phyloP scores from a whole-genome alignment of 495 filamentous ascomycete genomes.

The Penicillium crystallinum region DNA sequence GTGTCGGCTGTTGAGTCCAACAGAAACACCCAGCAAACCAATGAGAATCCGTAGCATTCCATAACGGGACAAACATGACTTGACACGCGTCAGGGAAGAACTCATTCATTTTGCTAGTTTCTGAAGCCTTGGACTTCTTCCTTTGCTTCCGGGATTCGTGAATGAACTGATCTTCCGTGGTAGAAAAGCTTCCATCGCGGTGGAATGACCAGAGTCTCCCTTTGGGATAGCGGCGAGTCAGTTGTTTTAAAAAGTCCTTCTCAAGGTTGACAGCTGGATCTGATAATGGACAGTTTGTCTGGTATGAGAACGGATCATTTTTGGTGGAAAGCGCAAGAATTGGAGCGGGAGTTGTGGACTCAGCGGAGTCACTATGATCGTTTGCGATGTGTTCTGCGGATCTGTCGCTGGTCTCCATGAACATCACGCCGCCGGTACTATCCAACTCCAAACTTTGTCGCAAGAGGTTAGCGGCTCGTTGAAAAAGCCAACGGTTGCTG shows the following conservation, averaged over 20 bases:
- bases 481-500: constrained; percentile 30
- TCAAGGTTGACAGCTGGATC: constrained; percentile 19
- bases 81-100: constrained; percentile 24
- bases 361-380: constrained; percentile 1
- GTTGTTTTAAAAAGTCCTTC: constrained; percentile 31
- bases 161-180: constrained; percentile 15
- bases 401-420: constrained; percentile 23
- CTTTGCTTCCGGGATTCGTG: constrained; percentile 12
- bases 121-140: constrained; percentile 19
- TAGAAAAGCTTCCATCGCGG: constrained; percentile 22
- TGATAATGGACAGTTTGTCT: background rate
- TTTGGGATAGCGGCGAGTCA: constrained; percentile 48
- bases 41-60: constrained; percentile 53
- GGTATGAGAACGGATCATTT: constrained; percentile 11
- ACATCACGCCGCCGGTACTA: constrained; percentile 36
- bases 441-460: constrained; percentile 41
- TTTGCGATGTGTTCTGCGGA: constrained; percentile 2
- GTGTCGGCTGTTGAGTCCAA: constrained; percentile 41
- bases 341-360: constrained; percentile 3
- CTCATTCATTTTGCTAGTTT: constrained; percentile 10
- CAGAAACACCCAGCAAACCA: constrained; percentile 59
- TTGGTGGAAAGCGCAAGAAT: constrained; percentile 12
- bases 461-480: constrained; percentile 43
- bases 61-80: constrained; percentile 46
- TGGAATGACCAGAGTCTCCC: constrained; percentile 57